Base-by-base conservation (phyloP, 2,329 filamentous ascomycete genomes). In the Onygenales sp. region DNA sequence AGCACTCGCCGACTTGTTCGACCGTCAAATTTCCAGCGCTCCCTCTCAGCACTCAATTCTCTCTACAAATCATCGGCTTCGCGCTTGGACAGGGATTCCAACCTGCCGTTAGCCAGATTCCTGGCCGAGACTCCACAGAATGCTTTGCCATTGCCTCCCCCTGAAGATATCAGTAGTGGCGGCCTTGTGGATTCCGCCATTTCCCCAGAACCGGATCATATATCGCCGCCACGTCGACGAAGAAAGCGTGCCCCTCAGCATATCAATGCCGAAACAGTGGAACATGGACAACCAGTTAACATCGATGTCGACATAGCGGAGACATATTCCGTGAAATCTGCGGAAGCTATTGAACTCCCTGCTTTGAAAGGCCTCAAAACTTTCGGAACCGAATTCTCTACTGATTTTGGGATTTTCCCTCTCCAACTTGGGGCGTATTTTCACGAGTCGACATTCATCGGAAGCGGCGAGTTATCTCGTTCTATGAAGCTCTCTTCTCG, bases 381-480 rank as follows among this genome's bases (percentile, higher is more conserved):
- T n/a, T 76, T 71, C 58, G 75, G 74, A 33, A 71, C 71, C 3
- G 67, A 68, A 17, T 82, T 81, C 58, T 65, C 79, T 1, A 69
- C 70, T 9, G 75, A 77, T 56, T 83, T 83, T 54, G 77, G 78
- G 50, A 65, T 81, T 7, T 62, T 62, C 4, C 75, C 77, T 27
- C 63, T 84, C 6, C 67, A 66, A 7, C 56, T 69, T 6, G 79
- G 76, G 1, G 80, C 77, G 0, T 81, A 74, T 59, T 83, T 83
- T 56, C 77, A 80, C 56, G 65, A 74, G 43, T 72, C 69, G 45
- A 82, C 79, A 4, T 79, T 84, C 55, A 69, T 84, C 54, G 81
- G 81, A 32, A 79, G 78, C 58, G 79, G 78, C 2, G 75, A 78
- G 31, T 74, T 84, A 46, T 62, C 65, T 13, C 70, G 69, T 37